Evolutionary conservation across 306 rosid species (phyloP), one percentile per base, ranked within the genome.

Genomic region (Citrullus colocynthis): DNA sequence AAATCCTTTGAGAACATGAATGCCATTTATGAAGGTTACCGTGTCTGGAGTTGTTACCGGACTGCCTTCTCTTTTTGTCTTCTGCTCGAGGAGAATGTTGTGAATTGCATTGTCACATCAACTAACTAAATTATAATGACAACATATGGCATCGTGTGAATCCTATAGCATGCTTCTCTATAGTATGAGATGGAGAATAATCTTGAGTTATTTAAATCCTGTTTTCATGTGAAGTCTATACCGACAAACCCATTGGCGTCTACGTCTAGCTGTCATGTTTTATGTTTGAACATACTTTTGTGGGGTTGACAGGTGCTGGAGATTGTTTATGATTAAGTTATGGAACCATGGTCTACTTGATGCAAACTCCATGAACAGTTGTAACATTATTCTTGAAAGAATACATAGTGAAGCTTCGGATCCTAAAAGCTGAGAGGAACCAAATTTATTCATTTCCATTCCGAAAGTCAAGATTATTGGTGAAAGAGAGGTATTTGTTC

Each of bases 321-420:
- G 88, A 82, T 12, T 88, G 64, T 85, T 86, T 28, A 87, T 86
- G 96, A 82, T 90, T 85, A 95, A 89, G 82, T 81, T 92, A 49
- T 89, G 85, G 87, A 88, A 83, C 81, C 90, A 84, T 12, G 91
- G 87, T 77, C 96, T 95, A 78, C 89, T 90, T 64, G 90, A 92
- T 80, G 87, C 83, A 10, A 67, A 76, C 58, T 77, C 82, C 78
- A 77, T 95, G 82, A 64, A 83, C 79, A 72, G 30, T 28, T 89
- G 97, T 79, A 78, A 74, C 84, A 39, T 66, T 56, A 78, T 88
- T 84, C 85, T 92, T 80, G 86, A 89, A 82, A 60, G 82, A 63
- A 83, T 56, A 70, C 85, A 79, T 80, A 85, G 28, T 82, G 78
- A 74, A 82, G 86, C 81, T 61, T 67, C 86, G 45, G 86, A 82